Evolutionary conservation across 352 stramenopile species (phyloP).

Genomic region (Globisporangium abappressorium): DNA sequence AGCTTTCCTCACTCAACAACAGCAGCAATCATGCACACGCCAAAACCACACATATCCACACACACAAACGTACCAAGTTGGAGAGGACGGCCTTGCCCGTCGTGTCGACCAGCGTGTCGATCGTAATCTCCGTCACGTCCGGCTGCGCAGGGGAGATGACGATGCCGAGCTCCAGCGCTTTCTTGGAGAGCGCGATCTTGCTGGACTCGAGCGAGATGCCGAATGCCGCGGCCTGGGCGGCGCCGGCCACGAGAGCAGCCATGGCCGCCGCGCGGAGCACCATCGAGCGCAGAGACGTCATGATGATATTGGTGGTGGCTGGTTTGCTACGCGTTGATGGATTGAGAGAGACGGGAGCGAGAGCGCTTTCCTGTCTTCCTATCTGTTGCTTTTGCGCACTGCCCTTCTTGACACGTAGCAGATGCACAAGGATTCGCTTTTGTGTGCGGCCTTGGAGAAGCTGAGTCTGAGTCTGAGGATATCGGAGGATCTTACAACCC

Average conservation of each 20-base stretch:
- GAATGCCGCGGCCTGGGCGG: slow-evolving; percentile 29
- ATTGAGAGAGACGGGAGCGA: background rate
- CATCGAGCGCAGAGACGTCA: slow-evolving; percentile 20
- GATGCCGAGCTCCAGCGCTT: slow-evolving; percentile 49
- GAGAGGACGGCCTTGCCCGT: slow-evolving; percentile 51
- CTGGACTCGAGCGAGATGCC: slow-evolving; percentile 42
- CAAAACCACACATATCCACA: background rate
- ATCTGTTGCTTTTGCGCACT: background rate
- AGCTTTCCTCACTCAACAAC: background rate
- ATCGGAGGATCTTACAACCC: no score
- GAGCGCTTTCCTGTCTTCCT: background rate
- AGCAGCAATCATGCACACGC: background rate
- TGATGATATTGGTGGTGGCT: background rate
- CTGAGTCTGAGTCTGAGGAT: no score
- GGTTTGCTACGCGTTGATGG: background rate
- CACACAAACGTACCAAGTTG: slow-evolving; percentile 41
- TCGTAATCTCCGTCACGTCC: slow-evolving; percentile 48
- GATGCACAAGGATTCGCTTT: no score
- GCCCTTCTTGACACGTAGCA: background rate
- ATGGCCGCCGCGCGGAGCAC: slow-evolving; percentile 19
- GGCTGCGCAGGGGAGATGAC: slow-evolving; percentile 52
- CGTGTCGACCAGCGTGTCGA: slow-evolving; percentile 74
- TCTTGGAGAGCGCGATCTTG: slow-evolving; percentile 41
- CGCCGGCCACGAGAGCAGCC: slow-evolving; percentile 17
- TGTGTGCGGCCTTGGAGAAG: no score